Evolutionary conservation across 305 asterid species (phyloP).

Genomic region (Fraxinus greggii): DNA sequence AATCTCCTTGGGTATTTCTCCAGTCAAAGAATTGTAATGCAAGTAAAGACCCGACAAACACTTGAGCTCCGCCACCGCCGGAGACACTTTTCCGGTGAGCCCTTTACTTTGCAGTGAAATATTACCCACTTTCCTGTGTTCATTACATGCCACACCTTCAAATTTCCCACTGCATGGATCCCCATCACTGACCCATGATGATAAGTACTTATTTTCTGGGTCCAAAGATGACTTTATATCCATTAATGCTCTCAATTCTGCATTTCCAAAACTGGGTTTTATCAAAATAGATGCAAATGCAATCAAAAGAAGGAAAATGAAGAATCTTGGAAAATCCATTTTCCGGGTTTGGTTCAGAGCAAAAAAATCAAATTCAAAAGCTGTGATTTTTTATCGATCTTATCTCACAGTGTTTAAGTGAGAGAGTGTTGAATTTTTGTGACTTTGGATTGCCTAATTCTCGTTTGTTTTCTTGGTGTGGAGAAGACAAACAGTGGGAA

Average conservation of each 20-base stretch:
- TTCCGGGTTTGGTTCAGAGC: conserved; percentile 6
- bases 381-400: conserved; percentile 1
- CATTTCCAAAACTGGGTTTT: conserved; percentile 37
- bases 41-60: conserved; percentile 77
- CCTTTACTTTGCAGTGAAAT: conserved; percentile 63
- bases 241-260: conserved; percentile 76
- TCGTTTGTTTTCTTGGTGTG: not conserved
- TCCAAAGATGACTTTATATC: conserved; percentile 71
- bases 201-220: conserved; percentile 55
- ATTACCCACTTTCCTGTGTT: conserved; percentile 70
- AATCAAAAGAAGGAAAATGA: conserved; percentile 20
- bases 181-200: conserved; percentile 65
- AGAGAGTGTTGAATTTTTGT: not conserved
- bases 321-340: conserved; percentile 23
- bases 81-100: conserved; percentile 72
- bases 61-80: conserved; percentile 79
- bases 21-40: conserved; percentile 79
- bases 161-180: conserved; percentile 81
- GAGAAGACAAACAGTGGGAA: conserved; percentile 20
- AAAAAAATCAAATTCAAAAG: not conserved
- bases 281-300: conserved; percentile 27
- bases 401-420: not conserved
- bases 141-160: conserved; percentile 81
- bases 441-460: not conserved
- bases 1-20: conserved; percentile 75